Percentiles rank a stretch among this genome's conserved stretches.
phyloP scores from a whole-genome alignment of 2,329 filamentous ascomycete genomes.

The Talaromyces sp. region DNA sequence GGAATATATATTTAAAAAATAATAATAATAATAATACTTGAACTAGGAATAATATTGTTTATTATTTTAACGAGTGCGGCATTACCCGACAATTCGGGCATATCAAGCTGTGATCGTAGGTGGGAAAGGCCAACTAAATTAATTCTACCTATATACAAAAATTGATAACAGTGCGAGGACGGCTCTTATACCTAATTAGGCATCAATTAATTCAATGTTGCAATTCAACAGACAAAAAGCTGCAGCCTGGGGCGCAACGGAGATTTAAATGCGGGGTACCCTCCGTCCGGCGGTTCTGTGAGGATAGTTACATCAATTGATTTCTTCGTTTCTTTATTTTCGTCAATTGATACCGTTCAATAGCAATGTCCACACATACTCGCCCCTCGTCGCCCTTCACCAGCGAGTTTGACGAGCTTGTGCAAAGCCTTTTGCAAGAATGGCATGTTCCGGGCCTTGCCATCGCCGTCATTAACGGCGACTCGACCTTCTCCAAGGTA shows the following conservation, averaged over 20 bases:
- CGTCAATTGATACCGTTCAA: background rate
- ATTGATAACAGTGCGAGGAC: background rate
- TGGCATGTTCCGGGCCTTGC: slow-evolving; percentile 2
- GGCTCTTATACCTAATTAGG: background rate
- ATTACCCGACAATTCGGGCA: background rate
- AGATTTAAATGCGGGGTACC: background rate
- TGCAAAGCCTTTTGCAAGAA: background rate
- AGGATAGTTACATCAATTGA: background rate
- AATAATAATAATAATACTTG: too few species aligned
- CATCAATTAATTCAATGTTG: background rate
- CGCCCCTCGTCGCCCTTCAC: background rate
- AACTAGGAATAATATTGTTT: too few species aligned
- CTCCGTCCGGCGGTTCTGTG: background rate
- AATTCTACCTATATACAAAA: background rate
- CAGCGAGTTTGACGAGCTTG: background rate
- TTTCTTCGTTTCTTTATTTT: background rate
- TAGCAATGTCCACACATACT: background rate
- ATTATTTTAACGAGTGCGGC: too few species aligned
- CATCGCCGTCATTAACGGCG: background rate
- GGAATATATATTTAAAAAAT: too few species aligned
- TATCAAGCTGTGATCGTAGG: background rate
- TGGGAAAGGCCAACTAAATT: background rate
- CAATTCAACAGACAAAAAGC: background rate
- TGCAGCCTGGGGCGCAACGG: background rate
- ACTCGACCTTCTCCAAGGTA: slow-evolving; percentile 2